phyloP scores from a whole-genome alignment of 176 grass and related monocot species.

The Triticum aestivum region IWGSC_CS_RefSeq_v2.1 NC_057794.1:113795701-113796200 shows the following conservation, averaged over 20 bases:
- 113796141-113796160: neutral
- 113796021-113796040: neutral
- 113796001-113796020: neutral
- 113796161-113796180: neutral
- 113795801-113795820: neutral
- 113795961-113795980: neutral
- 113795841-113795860: too few relatives aligned
- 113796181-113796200: neutral
- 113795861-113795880: neutral
- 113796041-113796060: too few relatives aligned
- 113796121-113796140: neutral
- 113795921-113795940: neutral
- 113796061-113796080: too few relatives aligned
- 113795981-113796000: conserved; percentile 23
- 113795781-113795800: too few relatives aligned
- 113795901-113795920: neutral
- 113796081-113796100: too few relatives aligned
- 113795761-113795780: neutral
- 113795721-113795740: too few relatives aligned
- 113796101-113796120: neutral
- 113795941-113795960: neutral
- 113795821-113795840: neutral
- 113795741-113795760: too few relatives aligned
- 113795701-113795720: neutral
- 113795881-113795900: neutral